phyloP scores from a whole-genome alignment of 495 filamentous ascomycete species.

The Sordaria brevicollis region DNA sequence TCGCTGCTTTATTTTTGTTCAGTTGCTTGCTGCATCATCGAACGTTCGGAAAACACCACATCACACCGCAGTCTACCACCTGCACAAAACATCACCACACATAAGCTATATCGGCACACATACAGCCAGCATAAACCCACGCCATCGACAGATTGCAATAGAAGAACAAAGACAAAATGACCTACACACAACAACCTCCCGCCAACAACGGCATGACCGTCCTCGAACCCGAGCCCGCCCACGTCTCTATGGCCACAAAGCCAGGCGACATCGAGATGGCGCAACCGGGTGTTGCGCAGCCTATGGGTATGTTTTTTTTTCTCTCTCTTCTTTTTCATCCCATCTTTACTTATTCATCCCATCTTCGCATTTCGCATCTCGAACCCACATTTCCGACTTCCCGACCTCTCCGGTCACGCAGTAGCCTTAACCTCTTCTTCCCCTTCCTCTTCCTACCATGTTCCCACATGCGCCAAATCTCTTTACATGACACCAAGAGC shows the following conservation, averaged over 20 bases:
- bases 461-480: no score
- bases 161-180: neutral
- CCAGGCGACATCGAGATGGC: conserved; percentile 11
- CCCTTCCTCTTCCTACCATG: no score
- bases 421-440: no score
- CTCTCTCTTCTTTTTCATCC: neutral
- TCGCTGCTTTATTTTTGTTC: neutral
- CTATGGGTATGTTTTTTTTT: conserved; percentile 22
- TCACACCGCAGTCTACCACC: neutral
- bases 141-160: neutral
- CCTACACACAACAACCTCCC: neutral
- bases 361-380: no score
- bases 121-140: neutral
- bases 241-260: neutral
- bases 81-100: neutral
- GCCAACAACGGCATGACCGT: neutral
- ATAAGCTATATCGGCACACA: no score
- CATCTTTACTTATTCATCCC: neutral
- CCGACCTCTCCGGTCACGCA: no score
- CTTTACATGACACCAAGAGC: neutral
- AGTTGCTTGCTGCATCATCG: neutral
- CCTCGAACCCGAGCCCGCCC: conserved; percentile 5
- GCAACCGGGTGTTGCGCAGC: conserved; percentile 20
- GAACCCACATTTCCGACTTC: no score
- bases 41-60: neutral